These are phyloP conservation scores for Phaeosphaeria sp. DNA, from an alignment of 2,329 filamentous ascomycete genomes.

Conservation along the genomic window DNA sequence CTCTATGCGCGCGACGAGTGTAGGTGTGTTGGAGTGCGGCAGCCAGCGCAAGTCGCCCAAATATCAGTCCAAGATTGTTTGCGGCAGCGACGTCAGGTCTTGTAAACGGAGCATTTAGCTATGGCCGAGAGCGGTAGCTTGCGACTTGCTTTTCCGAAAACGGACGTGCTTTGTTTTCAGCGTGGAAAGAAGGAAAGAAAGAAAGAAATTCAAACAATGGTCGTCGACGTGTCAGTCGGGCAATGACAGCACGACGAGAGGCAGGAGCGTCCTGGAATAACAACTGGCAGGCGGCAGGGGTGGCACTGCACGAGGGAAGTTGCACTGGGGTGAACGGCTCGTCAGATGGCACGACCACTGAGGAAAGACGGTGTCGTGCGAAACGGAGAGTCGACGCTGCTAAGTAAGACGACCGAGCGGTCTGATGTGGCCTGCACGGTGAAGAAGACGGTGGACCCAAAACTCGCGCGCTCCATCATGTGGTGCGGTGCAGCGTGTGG, in stretches of 20 bases:
- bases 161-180: slow-evolving; percentile 14
- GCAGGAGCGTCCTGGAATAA: slow-evolving; percentile 1
- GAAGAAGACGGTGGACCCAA: neutral
- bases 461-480: neutral
- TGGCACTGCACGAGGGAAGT: neutral
- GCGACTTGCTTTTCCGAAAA: slow-evolving; percentile 17
- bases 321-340: neutral
- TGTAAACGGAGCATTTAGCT: slow-evolving; percentile 15
- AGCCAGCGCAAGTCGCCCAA: neutral
- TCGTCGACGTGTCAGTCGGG: neutral
- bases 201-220: slow-evolving; percentile 9
- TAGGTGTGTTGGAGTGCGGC: neutral
- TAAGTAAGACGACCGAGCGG: too few species aligned
- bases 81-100: slow-evolving; percentile 6
- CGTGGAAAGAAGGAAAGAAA: too few species aligned
- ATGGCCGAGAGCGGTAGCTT: slow-evolving; percentile 16
- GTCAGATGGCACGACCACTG: neutral
- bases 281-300: neutral
- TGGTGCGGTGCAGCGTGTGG: neutral
- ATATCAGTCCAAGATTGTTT: slow-evolving; percentile 4
- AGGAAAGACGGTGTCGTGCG: too few species aligned
- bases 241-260: slow-evolving; percentile 1
- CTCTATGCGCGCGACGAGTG: neutral
- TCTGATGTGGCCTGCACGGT: neutral
- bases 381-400: too few species aligned